Evolutionary conservation across 2,329 filamentous ascomycete genomes (phyloP).

Genomic region (Aspergillus awamori): DNA sequence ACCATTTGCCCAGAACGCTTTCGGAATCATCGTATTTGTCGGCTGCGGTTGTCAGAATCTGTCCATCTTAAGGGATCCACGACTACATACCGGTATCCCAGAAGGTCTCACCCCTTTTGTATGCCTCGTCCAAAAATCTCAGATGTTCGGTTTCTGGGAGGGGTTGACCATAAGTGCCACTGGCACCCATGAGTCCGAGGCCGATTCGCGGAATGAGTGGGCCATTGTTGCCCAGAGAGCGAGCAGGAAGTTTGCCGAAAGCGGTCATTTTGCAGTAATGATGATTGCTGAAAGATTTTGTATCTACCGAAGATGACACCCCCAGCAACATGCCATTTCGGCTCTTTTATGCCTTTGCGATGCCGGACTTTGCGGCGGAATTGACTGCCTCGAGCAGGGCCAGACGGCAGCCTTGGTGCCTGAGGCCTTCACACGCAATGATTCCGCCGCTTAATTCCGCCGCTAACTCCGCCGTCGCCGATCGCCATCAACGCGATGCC

Average conservation of each 20-base stretch:
- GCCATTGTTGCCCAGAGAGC: slow-evolving; percentile 32
- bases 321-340: background rate
- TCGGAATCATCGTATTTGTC: slow-evolving; percentile 52
- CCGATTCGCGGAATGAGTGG: slow-evolving; percentile 33
- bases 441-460: slow-evolving; percentile 1
- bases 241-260: slow-evolving; percentile 21
- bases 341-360: background rate
- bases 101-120: slow-evolving; percentile 47
- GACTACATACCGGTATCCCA: slow-evolving; percentile 46
- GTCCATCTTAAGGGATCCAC: background rate
- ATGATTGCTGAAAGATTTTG: background rate
- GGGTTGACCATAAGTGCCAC: slow-evolving; percentile 33
- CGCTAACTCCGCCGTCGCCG: slow-evolving; percentile 2
- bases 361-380: slow-evolving; percentile 2
- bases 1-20: slow-evolving; percentile 54
- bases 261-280: background rate
- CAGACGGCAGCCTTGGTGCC: no score
- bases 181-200: slow-evolving; percentile 34
- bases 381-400: background rate
- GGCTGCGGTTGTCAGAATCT: slow-evolving; percentile 14
- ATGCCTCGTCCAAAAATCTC: slow-evolving; percentile 49
- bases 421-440: no score
- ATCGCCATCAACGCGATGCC: no score
- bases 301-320: no score
- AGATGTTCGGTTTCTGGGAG: slow-evolving; percentile 48